These are phyloP conservation scores for Penicillium odoratum DNA, from an alignment of 495 filamentous ascomycete genomes.

Conservation along the genomic window DNA sequence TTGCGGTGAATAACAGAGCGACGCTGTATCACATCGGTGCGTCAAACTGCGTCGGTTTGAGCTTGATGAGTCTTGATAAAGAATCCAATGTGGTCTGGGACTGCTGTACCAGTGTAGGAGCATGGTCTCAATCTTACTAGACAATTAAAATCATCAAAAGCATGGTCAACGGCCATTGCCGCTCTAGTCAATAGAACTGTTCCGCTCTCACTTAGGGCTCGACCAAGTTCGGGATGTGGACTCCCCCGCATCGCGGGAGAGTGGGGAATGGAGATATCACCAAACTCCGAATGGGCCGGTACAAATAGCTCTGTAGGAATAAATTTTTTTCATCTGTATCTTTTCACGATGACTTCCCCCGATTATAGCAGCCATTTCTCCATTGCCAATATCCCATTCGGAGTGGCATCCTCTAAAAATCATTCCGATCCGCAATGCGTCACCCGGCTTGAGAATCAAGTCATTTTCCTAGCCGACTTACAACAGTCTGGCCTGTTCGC, in stretches of 20 bases:
- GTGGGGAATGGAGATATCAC: slow-evolving; percentile 14
- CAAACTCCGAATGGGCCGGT: background rate
- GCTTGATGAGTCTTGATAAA: slow-evolving; percentile 1
- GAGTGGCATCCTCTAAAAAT: slow-evolving; percentile 63
- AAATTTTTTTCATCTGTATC: background rate
- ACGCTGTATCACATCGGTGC: slow-evolving; percentile 14
- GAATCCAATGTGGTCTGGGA: background rate
- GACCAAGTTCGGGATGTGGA: slow-evolving; percentile 18
- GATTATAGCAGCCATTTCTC: slow-evolving; percentile 38
- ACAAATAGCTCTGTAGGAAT: background rate
- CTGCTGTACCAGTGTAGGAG: background rate
- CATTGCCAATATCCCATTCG: slow-evolving; percentile 81
- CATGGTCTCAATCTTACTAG: too few relatives aligned
- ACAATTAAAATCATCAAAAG: too few relatives aligned
- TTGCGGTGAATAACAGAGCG: slow-evolving; percentile 15
- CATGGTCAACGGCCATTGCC: too few relatives aligned
- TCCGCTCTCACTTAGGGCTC: background rate
- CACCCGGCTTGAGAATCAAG: slow-evolving; percentile 29
- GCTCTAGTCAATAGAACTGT: background rate
- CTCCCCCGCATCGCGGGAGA: slow-evolving; percentile 10
- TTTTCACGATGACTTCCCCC: slow-evolving; percentile 25
- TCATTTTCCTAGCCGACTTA: slow-evolving; percentile 48
- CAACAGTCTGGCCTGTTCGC: slow-evolving; percentile 43
- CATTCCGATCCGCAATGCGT: slow-evolving; percentile 45
- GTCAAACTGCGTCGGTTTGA: slow-evolving; percentile 5